Evolutionary conservation across 495 filamentous ascomycete species (phyloP).

Genomic region (Penicillium bovifimosum): DNA sequence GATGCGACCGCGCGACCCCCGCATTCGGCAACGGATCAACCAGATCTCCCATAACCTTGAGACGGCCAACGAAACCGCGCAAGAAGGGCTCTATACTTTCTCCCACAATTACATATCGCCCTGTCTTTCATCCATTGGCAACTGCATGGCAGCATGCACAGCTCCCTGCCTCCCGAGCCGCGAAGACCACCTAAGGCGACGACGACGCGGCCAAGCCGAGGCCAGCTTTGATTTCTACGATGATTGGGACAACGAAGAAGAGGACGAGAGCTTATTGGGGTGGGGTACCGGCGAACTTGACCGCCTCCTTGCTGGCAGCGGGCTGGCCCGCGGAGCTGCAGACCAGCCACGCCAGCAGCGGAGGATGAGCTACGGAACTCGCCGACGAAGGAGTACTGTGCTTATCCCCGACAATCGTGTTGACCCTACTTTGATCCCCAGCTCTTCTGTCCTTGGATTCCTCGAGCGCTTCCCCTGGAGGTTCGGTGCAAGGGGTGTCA

Average conservation of each 20-base stretch:
- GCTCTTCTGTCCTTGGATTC: slow-evolving; percentile 80
- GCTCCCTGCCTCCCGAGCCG: slow-evolving; percentile 65
- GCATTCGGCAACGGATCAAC: slow-evolving; percentile 89
- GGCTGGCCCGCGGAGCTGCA: slow-evolving; percentile 40
- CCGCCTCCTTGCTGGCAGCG: slow-evolving; percentile 73
- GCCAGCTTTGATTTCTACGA: slow-evolving; percentile 97
- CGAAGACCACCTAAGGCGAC: slow-evolving; percentile 67
- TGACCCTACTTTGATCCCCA: slow-evolving; percentile 89
- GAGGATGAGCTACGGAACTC: slow-evolving; percentile 85
- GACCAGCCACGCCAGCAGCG: slow-evolving; percentile 69
- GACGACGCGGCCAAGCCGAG: slow-evolving; percentile 65
- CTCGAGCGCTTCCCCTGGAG: slow-evolving; percentile 79
- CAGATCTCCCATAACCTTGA: slow-evolving; percentile 90
- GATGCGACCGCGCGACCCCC: slow-evolving; percentile 78
- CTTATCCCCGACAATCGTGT: slow-evolving; percentile 52
- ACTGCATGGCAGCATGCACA: slow-evolving; percentile 63
- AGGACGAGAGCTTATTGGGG: slow-evolving; percentile 56
- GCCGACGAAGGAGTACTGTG: slow-evolving; percentile 61
- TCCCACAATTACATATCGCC: slow-evolving; percentile 79
- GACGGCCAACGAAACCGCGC: slow-evolving; percentile 84
- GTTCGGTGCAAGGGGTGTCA: slow-evolving; percentile 67
- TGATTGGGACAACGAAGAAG: slow-evolving; percentile 83
- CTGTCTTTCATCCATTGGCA: slow-evolving; percentile 62
- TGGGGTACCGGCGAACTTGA: slow-evolving; percentile 86
- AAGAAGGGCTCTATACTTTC: slow-evolving; percentile 82